Evolutionary conservation across 2,329 filamentous ascomycete genomes (phyloP), one percentile per base, ranked within the genome.

Genomic region (Botrytis squamosa): DNA sequence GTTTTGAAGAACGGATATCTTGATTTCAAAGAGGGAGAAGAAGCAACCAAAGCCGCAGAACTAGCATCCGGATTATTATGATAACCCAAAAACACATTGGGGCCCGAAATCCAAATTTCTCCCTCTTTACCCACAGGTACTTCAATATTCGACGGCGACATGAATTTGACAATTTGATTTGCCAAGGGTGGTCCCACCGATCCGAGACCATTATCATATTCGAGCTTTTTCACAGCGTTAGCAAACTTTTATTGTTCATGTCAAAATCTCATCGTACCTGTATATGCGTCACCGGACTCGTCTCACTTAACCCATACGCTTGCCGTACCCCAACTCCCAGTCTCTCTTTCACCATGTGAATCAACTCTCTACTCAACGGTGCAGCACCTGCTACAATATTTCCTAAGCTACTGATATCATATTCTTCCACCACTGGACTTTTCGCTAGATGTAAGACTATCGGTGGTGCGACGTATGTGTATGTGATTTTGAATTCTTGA

Each of bases 281-380:
- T 18, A 89, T 88, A 78, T 93, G 90, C 0, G 93, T 92, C 1
- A 89, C 91, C 0, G 94, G 94, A 49, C 91, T 91, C 25, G 93
- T 96, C 84, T 98, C 95, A 18, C 90, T 93, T 16, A 97, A 86
- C 0, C 94, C 94, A 80, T 97, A 98, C 29, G 93, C 94, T 82
- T 98, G 94, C 3, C 29, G 42, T 75, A 97, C 89, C 10, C 90
- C 90, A 36, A 95, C 86, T 69, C 89, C 89, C 72, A 95, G 88
- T 22, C 94, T 88, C 33, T 88, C 83, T 84, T 92, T 92, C 4
- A 95, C 88, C 14, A 89, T 87, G 71, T 93, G 88, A 2, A 95
- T 91, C 4, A 97, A 87, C 76, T 97, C 90, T 88, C 2, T 80
- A 82, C 3, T 82, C 81, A 86, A 77, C 0, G 88, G 88, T 3